Evolutionary conservation across 1,284 basidiomycete species (phyloP), one percentile per base, ranked within the genome.

Genomic region (Meira miltonrushii): DNA sequence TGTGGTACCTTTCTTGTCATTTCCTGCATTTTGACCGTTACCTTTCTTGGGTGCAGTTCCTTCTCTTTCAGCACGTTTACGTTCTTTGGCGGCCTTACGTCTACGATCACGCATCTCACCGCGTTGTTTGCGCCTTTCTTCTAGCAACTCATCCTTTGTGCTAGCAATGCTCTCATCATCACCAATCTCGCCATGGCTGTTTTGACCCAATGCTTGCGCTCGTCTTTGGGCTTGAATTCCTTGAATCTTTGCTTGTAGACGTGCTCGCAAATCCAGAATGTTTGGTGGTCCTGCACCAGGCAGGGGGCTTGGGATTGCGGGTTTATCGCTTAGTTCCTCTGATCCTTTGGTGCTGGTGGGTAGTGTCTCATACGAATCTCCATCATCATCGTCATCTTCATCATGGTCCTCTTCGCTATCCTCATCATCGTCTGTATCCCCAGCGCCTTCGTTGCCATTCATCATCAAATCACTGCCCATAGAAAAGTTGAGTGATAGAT

Each of bases 81-180:
- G 62, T 6, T 74, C 70, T 55, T 74, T 75, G 54, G 71, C 69
- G 46, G 68, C 63, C 11, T 65, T 57, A 55, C 71, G 68, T 50
- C 74, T 70, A 19, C 64, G 62, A 46, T 77, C 73, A 28, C 73
- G 65, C 59, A 74, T 70, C 41, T 75, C 72, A 49, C 70, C 66
- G 5, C 75, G 52, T 57, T 72, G 67, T 11, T 66, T 62, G 19
- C 75, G 56, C 38, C 74, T 67, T 59, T 74, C 75, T 50, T 74
- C 72, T 43, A 77, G 59, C 1, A 77, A 64, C 41, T 73, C 74
- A 44, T 74, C 67, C 38, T 71, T 71, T 39, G 65, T 69, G 48
- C 39, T 41, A 9, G 57, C 57, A 19, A 58, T n/a, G 25, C 57
- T 63, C 17, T 62, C 63, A 52, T 69, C 63, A 4, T 61, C 50